A percentile compares a stretch with the other conserved stretches of the same genome.
Evolutionary conservation across 1,284 basidiomycete genomes (phyloP).

Genomic region (Rhodotorula sp.): DNA sequence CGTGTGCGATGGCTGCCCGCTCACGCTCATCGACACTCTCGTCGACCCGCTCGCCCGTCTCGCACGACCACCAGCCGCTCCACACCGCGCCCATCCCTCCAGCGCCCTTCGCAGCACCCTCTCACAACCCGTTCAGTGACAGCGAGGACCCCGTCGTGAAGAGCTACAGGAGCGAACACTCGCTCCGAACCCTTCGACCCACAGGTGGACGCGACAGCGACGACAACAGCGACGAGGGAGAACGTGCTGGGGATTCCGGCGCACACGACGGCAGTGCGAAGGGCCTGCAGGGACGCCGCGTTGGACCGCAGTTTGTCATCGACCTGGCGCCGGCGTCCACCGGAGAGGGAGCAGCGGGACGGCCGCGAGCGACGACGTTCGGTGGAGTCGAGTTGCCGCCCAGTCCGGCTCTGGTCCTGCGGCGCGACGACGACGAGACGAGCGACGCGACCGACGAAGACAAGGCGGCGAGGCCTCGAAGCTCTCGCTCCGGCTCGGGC

Average conservation of each 20-base stretch:
- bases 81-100: not conserved
- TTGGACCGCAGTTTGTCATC: conserved; percentile 26
- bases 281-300: not conserved
- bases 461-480: not conserved
- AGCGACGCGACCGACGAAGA: not conserved
- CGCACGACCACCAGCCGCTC: not conserved
- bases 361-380: conserved; percentile 25
- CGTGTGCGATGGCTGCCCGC: conserved; percentile 1
- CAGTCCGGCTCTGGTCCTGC: not conserved
- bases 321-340: conserved; percentile 10
- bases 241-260: not conserved
- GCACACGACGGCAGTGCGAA: too few species aligned
- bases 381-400: conserved; percentile 32
- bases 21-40: conserved; percentile 16
- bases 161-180: conserved; percentile 28
- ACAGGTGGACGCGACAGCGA: not conserved
- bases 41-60: not conserved
- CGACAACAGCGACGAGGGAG: not conserved
- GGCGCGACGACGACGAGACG: not conserved
- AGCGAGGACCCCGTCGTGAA: not conserved
- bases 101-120: not conserved
- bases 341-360: not conserved
- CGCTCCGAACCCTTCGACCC: conserved; percentile 25
- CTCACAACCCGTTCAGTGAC: too few species aligned
- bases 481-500: too few species aligned